Evolutionary conservation across 495 filamentous ascomycete species (phyloP).

Genomic region (Penicillium crystallinum): DNA sequence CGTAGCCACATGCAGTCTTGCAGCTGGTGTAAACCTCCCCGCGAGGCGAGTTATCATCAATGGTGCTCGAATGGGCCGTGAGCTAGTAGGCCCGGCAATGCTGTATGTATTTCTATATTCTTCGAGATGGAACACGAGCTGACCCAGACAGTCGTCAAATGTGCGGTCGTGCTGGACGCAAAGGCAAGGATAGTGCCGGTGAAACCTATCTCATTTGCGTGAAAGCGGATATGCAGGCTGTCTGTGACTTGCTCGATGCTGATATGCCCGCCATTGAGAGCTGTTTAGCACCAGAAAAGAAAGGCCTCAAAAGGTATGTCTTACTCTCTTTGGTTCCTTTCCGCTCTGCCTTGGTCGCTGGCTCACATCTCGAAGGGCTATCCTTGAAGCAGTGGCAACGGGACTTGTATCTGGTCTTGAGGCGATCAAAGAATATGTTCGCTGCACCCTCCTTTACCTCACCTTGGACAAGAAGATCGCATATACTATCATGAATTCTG

Average conservation of each 20-base stretch:
- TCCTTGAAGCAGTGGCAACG: slow-evolving; percentile 71
- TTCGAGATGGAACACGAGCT: background rate
- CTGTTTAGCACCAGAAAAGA: slow-evolving; percentile 62
- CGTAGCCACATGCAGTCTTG: slow-evolving; percentile 77
- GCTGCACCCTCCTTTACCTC: slow-evolving; percentile 61
- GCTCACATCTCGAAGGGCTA: slow-evolving; percentile 44
- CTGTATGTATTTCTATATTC: slow-evolving; percentile 39
- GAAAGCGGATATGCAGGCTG: slow-evolving; percentile 61
- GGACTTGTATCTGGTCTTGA: slow-evolving; percentile 62
- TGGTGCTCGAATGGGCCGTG: slow-evolving; percentile 70
- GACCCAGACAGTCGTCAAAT: slow-evolving; percentile 60
- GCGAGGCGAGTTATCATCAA: slow-evolving; percentile 77
- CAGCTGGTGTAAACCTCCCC: slow-evolving; percentile 77
- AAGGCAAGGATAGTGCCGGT: slow-evolving; percentile 75
- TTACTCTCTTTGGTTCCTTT: background rate
- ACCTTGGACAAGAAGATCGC: slow-evolving; percentile 51
- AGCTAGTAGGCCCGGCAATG: slow-evolving; percentile 72
- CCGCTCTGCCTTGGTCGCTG: background rate
- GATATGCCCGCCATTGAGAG: slow-evolving; percentile 68
- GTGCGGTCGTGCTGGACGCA: slow-evolving; percentile 77
- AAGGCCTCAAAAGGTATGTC: slow-evolving; percentile 59
- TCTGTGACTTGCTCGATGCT: slow-evolving; percentile 66
- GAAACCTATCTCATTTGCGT: slow-evolving; percentile 78
- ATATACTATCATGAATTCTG: slow-evolving; percentile 50
- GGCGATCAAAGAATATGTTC: slow-evolving; percentile 66